Conservation (phyloP, 1,139 yeast species). For the Taphrina betulina region DNA sequence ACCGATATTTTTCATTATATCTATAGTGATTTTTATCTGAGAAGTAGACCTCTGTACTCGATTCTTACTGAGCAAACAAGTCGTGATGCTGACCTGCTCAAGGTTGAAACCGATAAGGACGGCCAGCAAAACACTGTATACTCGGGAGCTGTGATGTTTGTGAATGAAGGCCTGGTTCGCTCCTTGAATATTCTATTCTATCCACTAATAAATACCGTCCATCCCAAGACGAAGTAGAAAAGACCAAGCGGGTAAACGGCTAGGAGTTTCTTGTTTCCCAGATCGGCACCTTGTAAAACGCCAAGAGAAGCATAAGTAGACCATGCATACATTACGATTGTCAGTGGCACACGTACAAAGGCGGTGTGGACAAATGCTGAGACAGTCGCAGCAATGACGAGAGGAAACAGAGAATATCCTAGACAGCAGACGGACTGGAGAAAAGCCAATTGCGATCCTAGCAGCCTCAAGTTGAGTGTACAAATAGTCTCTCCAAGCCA, state of each 20-base stretch:
- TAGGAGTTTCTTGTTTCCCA: slow-evolving; percentile 66
- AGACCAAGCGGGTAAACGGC: slow-evolving; percentile 80
- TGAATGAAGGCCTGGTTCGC: no score
- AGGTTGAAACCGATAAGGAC: no score
- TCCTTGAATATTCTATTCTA: no score
- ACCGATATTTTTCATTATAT: no score
- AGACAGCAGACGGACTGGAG: slow-evolving; percentile 78
- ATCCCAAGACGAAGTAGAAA: slow-evolving; percentile 49
- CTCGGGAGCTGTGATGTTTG: no score
- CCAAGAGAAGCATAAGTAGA: slow-evolving; percentile 67
- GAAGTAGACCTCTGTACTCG: no score
- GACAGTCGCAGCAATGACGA: slow-evolving; percentile 63
- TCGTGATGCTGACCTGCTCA: no score
- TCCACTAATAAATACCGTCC: slow-evolving; percentile 34
- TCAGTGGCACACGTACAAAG: slow-evolving; percentile 56
- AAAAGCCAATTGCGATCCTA: slow-evolving; percentile 63
- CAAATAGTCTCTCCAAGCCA: slow-evolving; percentile 59
- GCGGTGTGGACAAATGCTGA: slow-evolving; percentile 53
- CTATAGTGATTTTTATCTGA: no score
- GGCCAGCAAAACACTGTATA: no score
- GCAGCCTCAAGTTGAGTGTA: slow-evolving; percentile 67
- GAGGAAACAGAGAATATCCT: slow-evolving; percentile 79
- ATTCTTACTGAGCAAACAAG: no score
- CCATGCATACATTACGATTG: slow-evolving; percentile 62
- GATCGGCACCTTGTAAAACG: slow-evolving; percentile 68